These are phyloP conservation scores for Phialophora macrospora DNA, from an alignment of 2,329 filamentous ascomycete species.

Conservation along the genomic window DNA sequence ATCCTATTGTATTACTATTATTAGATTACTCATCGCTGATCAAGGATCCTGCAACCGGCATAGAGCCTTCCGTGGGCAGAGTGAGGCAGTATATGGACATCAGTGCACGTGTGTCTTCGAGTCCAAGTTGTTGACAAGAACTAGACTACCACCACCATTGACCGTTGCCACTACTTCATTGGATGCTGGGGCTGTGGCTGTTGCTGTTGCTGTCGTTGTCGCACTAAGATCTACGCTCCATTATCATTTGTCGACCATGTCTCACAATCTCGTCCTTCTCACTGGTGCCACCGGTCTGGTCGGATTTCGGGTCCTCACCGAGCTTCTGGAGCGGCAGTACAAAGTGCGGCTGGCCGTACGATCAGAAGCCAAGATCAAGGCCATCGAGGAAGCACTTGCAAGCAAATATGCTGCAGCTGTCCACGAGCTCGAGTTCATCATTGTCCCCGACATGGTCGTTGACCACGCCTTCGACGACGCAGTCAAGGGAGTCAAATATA, in stretches of 20 bases:
- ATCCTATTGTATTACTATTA: no score
- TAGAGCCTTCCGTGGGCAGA: no score
- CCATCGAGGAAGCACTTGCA: slow-evolving; percentile 23
- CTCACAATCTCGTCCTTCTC: slow-evolving; percentile 1
- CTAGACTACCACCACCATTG: no score
- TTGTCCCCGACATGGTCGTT: slow-evolving; percentile 41
- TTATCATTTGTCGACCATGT: not conserved
- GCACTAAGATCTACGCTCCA: not conserved
- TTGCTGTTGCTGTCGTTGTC: no score
- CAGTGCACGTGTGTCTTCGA: no score
- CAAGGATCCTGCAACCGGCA: no score
- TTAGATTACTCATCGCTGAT: no score
- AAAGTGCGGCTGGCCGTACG: slow-evolving; percentile 38
- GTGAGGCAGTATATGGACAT: no score
- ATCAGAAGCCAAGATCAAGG: slow-evolving; percentile 31
- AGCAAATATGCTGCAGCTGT: slow-evolving; percentile 18
- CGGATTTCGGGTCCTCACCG: not conserved
- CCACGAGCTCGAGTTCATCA: slow-evolving; percentile 37
- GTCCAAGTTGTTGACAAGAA: no score
- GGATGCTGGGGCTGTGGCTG: no score
- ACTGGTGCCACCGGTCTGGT: not conserved
- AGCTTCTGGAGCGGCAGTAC: slow-evolving; percentile 37
- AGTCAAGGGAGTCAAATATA: slow-evolving; percentile 46
- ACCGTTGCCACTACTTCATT: no score
- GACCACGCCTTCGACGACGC: slow-evolving; percentile 46